Evolutionary conservation across 2,329 filamentous ascomycete species (phyloP), one percentile per base, ranked within the genome.

Genomic region (Chaetomiaceae sp.): DNA sequence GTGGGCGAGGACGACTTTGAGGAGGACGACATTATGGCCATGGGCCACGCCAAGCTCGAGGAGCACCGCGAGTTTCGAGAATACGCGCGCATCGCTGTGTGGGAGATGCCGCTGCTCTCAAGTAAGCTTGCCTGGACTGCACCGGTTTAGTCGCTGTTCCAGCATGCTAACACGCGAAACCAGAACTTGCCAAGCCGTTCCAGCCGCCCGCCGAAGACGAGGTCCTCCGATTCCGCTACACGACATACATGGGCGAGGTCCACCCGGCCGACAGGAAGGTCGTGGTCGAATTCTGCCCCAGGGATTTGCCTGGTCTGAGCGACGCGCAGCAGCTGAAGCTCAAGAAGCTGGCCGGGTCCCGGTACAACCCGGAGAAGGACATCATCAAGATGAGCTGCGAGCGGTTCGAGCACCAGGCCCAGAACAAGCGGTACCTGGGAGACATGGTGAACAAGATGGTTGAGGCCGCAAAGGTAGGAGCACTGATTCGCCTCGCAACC

Each of bases 401-500:
- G 71, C 84, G 85, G 67, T 95, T 88, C 69, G 84, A 89, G 67
- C 88, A 91, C 51, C 87, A 90, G 67, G 89, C 91, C 17, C 91
- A 97, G 75, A 99, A 99, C 76, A 99, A 97, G 79, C 84, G 89
- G n/a, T 94, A 94, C 69, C 78, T 99, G 20, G 87, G 84, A 49
- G 89, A 95, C 64, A 71, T 90, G 45, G 81, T 97, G 46, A 77
- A 86, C 59, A 81, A 78, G 46, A 74, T 99, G 60, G 73, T 99
- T 55, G 75, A 74, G 6, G 84, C 89, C 66, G 90, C 91, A 54
- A 88, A 84, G 75, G 81, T 81, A 71, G 42, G 70, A 54, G 1
- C 6, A 29, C 33, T 17, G 22, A 31, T 5, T 44, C n/a, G 9
- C 29, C 29, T 7, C 7, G 20, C 17, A 12, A 34, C 38, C n/a